Percentiles rank a stretch among this genome's conserved stretches.
Conservation (phyloP, 305 asterid species). For the Solanum hybrid region DNA sequence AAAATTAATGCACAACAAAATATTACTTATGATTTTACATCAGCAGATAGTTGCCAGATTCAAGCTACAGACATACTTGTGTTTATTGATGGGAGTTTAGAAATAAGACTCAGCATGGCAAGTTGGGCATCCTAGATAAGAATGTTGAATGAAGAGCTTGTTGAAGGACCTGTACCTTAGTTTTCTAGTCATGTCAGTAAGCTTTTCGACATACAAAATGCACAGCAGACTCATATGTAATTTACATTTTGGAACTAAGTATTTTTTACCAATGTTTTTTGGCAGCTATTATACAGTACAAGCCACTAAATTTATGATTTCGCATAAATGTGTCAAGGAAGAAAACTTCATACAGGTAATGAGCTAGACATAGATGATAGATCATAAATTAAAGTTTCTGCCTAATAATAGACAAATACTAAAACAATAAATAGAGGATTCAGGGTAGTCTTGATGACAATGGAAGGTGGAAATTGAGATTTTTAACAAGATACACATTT, state of each 20-base stretch:
- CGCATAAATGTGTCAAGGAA: neutral
- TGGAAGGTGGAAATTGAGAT: neutral
- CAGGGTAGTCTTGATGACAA: neutral
- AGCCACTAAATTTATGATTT: neutral
- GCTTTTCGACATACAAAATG: neutral
- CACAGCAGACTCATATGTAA: neutral
- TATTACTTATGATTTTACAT: neutral
- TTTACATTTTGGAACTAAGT: neutral
- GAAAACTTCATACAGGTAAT: neutral
- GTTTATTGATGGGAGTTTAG: neutral
- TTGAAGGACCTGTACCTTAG: neutral
- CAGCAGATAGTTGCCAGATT: neutral
- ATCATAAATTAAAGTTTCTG: neutral
- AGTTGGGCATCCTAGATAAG: neutral
- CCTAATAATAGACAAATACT: neutral
- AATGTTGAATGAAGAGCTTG: neutral
- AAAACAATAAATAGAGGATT: neutral
- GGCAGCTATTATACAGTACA: neutral
- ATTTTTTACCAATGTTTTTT: neutral
- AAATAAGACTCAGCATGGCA: neutral
- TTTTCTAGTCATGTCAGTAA: neutral
- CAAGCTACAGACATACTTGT: neutral
- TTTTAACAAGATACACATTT: neutral
- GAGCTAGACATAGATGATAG: neutral
- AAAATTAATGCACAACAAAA: neutral